A percentile compares a stretch with the other conserved stretches of the same genome.
phyloP scores from a whole-genome alignment of 148 eudicot genomes.

The Silene conica region DNA sequence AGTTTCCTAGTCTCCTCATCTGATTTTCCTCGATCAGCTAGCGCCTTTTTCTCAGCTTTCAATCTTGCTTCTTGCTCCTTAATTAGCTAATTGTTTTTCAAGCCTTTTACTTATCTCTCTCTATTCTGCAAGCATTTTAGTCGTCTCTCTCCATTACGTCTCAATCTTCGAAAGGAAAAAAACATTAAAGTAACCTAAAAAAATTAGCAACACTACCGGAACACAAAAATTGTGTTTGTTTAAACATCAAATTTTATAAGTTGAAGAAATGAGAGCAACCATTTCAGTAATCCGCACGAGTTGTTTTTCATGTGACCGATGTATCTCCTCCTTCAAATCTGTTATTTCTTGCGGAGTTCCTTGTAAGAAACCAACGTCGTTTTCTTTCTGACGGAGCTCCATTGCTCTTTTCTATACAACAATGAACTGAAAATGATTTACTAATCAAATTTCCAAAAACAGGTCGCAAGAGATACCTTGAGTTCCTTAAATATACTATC shows the following conservation, averaged over 20 bases:
- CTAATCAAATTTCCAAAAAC: no score
- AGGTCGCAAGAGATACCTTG: constrained; percentile 32
- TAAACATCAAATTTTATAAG: background rate
- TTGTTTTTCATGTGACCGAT: constrained; percentile 59
- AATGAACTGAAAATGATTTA: no score
- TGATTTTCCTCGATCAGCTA: constrained; percentile 50
- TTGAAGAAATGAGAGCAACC: constrained; percentile 35
- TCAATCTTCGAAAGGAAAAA: constrained; percentile 48
- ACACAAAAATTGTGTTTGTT: no score
- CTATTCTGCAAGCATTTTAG: constrained; percentile 54
- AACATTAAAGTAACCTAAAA: no score
- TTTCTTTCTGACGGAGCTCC: no score
- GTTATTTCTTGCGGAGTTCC: constrained; percentile 45
- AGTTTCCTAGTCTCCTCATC: constrained; percentile 67
- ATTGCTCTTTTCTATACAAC: no score
- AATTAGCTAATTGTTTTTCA: constrained; percentile 65
- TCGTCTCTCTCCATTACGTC: constrained; percentile 58
- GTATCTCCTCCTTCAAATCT: constrained; percentile 57
- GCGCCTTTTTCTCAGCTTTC: constrained; percentile 57
- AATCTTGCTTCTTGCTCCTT: constrained; percentile 75
- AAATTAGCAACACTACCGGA: no score
- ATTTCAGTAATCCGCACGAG: constrained; percentile 67
- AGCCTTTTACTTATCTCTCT: constrained; percentile 64
- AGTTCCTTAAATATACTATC: constrained; percentile 57
- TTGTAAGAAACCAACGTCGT: constrained; percentile 29